A percentile compares a stretch with the other conserved stretches of the same genome.
Conservation (phyloP, 768 basidiomycete species). For the Dendrothele bispora region DNA sequence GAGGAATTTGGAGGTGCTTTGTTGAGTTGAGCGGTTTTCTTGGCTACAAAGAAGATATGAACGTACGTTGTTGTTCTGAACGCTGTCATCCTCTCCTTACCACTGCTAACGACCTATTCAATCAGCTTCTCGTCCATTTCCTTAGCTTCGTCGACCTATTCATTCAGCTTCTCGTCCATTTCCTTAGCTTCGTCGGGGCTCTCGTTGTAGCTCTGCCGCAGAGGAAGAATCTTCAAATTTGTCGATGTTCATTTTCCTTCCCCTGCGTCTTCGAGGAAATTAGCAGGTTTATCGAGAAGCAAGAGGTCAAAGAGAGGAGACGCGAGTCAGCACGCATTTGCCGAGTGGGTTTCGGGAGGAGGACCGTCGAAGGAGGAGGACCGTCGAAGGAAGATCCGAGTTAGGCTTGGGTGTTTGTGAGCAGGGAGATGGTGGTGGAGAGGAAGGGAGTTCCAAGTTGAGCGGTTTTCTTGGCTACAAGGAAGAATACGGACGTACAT, state of each 20-base stretch:
- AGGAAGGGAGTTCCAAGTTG: conserved; percentile 6
- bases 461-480: conserved; percentile 9
- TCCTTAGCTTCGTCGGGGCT: too few relatives aligned
- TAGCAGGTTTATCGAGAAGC: too few relatives aligned
- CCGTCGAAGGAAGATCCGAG: too few relatives aligned
- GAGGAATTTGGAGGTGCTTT: conserved; percentile 21
- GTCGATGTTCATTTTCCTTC: too few relatives aligned
- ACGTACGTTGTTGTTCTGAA: conserved; percentile 26
- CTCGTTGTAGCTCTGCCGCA: conserved; percentile 37
- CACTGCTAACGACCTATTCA: conserved; percentile 45
- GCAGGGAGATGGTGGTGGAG: conserved; percentile 25
- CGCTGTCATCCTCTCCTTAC: conserved; percentile 33
- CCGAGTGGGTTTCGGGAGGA: too few relatives aligned
- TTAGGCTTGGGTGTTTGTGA: conserved; percentile 20
- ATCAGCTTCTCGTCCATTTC: conserved; percentile 26
- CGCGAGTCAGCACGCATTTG: too few relatives aligned
- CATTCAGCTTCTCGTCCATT: too few relatives aligned
- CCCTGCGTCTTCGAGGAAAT: too few relatives aligned
- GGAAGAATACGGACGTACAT: conserved; percentile 20
- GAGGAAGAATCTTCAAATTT: conserved; percentile 41
- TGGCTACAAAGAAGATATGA: conserved; percentile 28
- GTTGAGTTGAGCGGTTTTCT: conserved; percentile 44
- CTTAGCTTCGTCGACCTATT: too few relatives aligned
- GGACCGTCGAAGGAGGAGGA: too few relatives aligned
- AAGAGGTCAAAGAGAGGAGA: too few relatives aligned